Conservation (phyloP, 2,329 filamentous ascomycete genomes). For the Trichoderma citrinoviride region DNA sequence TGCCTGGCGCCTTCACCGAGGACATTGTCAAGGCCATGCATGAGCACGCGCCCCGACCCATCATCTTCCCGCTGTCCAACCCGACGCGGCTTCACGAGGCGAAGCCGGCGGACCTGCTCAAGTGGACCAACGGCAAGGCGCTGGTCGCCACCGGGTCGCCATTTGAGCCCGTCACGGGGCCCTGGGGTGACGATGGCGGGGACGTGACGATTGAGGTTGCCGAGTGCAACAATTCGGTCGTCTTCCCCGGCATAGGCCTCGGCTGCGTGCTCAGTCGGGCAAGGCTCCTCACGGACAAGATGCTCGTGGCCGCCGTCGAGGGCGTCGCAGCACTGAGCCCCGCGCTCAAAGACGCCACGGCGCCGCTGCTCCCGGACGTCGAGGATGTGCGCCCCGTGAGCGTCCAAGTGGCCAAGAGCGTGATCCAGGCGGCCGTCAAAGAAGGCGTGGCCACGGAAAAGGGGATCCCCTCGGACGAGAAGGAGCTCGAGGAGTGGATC, state of each 20-base stretch:
- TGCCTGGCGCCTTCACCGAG: slow-evolving; percentile 72
- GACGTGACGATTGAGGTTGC: slow-evolving; percentile 54
- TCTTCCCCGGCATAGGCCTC: slow-evolving; percentile 82
- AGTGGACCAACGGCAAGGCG: slow-evolving; percentile 75
- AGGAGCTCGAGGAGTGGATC: slow-evolving; percentile 67
- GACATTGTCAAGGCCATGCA: slow-evolving; percentile 74
- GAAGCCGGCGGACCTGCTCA: slow-evolving; percentile 68
- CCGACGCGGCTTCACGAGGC: slow-evolving; percentile 83
- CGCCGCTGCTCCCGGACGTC: slow-evolving; percentile 73
- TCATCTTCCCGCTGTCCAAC: slow-evolving; percentile 79
- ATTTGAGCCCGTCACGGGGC: slow-evolving; percentile 68
- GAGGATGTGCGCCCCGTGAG: slow-evolving; percentile 71
- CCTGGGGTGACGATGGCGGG: slow-evolving; percentile 48
- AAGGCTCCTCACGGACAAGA: slow-evolving; percentile 66
- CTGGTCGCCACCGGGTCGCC: slow-evolving; percentile 82
- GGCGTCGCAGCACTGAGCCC: slow-evolving; percentile 71
- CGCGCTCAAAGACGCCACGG: slow-evolving; percentile 59
- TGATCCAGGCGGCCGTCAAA: slow-evolving; percentile 68
- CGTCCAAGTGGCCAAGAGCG: slow-evolving; percentile 70
- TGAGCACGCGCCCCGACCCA: slow-evolving; percentile 66
- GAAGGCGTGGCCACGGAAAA: slow-evolving; percentile 65
- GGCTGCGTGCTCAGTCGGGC: slow-evolving; percentile 71
- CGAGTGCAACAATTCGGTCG: slow-evolving; percentile 86
- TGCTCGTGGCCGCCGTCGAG: slow-evolving; percentile 77
- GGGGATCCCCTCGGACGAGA: slow-evolving; percentile 58